phyloP scores from a whole-genome alignment of 768 basidiomycete genomes.

The Rhizopogon salebrosus region DNA sequence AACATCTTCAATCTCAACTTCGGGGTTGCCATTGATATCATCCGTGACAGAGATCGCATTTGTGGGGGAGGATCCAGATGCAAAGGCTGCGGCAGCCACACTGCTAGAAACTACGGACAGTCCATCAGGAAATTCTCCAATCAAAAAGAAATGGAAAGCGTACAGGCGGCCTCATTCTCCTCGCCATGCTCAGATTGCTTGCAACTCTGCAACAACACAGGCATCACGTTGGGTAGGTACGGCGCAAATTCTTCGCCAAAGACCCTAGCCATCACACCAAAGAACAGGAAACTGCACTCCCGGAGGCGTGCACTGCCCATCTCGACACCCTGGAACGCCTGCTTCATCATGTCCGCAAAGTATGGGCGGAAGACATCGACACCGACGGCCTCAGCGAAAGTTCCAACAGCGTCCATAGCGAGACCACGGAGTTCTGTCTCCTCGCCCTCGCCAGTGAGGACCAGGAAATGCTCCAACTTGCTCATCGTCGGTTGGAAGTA shows the following conservation, averaged over 20 bases:
- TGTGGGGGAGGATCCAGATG: constrained; percentile 68
- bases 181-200: constrained; percentile 81
- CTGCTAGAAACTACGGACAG: constrained; percentile 37
- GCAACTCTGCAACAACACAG: constrained; percentile 77
- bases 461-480: constrained; percentile 83
- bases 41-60: constrained; percentile 64
- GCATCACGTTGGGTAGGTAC: constrained; percentile 83
- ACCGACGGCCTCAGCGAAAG: constrained; percentile 96
- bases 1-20: constrained; percentile 68
- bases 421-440: constrained; percentile 94
- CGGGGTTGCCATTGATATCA: constrained; percentile 49
- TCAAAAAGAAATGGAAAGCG: constrained; percentile 15
- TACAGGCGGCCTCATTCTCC: constrained; percentile 37
- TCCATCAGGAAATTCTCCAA: not conserved
- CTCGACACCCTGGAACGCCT: constrained; percentile 85
- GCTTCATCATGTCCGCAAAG: constrained; percentile 94
- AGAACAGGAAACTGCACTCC: constrained; percentile 97
- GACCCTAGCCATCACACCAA: constrained; percentile 96
- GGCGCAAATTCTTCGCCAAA: constrained; percentile 91
- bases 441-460: constrained; percentile 82
- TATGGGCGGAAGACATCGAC: constrained; percentile 91
- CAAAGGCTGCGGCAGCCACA: constrained; percentile 57
- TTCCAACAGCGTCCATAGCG: constrained; percentile 98
- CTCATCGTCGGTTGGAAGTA: constrained; percentile 93
- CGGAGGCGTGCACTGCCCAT: constrained; percentile 82